Evolutionary conservation across 1,284 basidiomycete genomes (phyloP), one percentile per base, ranked within the genome.

Genomic region (Melampsora americana): DNA sequence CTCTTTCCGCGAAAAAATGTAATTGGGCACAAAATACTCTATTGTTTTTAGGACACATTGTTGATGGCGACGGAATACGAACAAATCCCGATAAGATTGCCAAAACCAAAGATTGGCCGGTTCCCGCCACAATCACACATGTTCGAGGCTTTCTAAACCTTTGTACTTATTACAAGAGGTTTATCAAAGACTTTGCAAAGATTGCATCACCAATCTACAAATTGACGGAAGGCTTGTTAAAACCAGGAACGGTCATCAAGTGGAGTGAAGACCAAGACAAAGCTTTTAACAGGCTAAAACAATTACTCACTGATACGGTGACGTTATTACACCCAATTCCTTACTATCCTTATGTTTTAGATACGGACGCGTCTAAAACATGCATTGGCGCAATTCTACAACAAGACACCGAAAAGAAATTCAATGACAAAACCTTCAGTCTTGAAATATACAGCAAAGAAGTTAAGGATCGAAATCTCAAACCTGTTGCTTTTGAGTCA

Each of bases 81-180:
- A 48, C 12, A 11, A n/a, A 23, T 6, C 16, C 20, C 3, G n/a
- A 23, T 1, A 56, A 68, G 30, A 56, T 68, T 2, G 3, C 48
- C 5, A 35, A 35, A 35, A 35, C 9, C 35, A 3, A 4, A 9
- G 35, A 35, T 9, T 68, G 42, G 66, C 66, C 48, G 2, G 30
- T 32, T 1, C 66, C 66, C 3, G 53, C 1, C 1, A 56, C 48
- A 20, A 28, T 68, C 26, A 68, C 66, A n/a, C 11, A 68, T n/a
- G n/a, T n/a, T n/a, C n/a, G n/a, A n/a, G n/a, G n/a, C n/a, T n/a
- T n/a, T n/a, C n/a, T n/a, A n/a, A 18, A 48, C 53, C 23, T 26
- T 16, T 28, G 66, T 26, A 68, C 48, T 1, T 68, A 68, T 18
- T 68, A 68, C 32, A 68, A 68, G 16, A 11, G 66, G 9, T 68